These are phyloP conservation scores for Nicotiana undulata DNA, from an alignment of 257 asterid species.

Conservation along the genomic window DNA sequence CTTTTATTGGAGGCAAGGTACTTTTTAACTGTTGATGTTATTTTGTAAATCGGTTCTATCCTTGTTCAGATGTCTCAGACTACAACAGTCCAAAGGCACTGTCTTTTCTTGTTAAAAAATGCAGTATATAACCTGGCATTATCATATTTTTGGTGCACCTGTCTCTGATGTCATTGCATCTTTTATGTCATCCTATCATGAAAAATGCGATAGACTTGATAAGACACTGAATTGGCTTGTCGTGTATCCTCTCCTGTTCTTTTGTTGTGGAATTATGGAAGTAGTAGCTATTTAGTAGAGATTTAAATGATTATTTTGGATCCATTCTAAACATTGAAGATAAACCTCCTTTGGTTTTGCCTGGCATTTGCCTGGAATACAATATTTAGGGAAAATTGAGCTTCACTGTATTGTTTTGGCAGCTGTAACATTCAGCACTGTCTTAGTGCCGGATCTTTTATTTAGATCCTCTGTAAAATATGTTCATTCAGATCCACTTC, in stretches of 20 bases:
- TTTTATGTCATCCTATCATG: neutral
- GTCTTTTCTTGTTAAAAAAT: neutral
- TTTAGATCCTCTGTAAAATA: too few relatives aligned
- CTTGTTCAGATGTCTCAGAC: constrained; percentile 8
- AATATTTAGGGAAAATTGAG: neutral
- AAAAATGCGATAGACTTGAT: neutral
- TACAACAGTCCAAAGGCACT: neutral
- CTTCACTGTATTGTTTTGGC: neutral
- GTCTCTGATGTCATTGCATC: neutral
- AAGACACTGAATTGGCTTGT: neutral
- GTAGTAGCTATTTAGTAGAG: neutral
- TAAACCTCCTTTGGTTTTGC: neutral
- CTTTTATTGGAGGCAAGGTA: constrained; percentile 95
- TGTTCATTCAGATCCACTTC: too few relatives aligned
- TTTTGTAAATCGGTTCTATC: neutral
- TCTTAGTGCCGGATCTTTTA: too few relatives aligned
- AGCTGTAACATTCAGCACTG: too few relatives aligned
- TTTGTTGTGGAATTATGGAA: neutral
- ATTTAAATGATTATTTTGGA: neutral
- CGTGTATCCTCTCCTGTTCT: neutral
- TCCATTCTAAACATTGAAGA: neutral
- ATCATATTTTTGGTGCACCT: neutral
- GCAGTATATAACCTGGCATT: neutral
- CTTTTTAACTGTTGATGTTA: neutral
- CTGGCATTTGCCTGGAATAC: neutral